These are phyloP conservation scores for Salix udensis DNA, from an alignment of 345 rosid genomes.

Conservation along the genomic window DNA sequence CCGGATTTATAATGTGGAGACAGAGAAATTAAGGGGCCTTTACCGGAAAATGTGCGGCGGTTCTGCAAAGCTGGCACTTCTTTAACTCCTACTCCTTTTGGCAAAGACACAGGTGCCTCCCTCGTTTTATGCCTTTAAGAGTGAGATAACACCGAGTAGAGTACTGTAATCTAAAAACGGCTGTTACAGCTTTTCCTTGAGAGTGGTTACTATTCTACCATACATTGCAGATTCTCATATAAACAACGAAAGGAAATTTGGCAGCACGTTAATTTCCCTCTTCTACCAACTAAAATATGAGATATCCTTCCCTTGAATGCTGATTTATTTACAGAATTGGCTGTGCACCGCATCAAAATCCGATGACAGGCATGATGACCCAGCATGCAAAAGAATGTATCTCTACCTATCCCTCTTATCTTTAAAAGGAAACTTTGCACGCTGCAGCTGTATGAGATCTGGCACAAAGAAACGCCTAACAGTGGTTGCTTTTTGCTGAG, in stretches of 20 bases:
- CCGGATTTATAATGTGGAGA: constrained; percentile 8
- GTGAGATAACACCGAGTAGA: constrained; percentile 8
- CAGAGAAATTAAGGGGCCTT: background rate
- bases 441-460: constrained; percentile 5
- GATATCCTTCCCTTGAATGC: background rate
- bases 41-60: constrained; percentile 27
- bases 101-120: constrained; percentile 6
- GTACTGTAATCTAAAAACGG: background rate
- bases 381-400: background rate
- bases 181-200: constrained; percentile 17
- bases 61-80: constrained; percentile 10
- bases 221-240: background rate
- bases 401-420: background rate
- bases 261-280: background rate
- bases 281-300: background rate
- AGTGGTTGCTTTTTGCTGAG: background rate
- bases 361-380: background rate
- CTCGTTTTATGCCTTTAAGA: constrained; percentile 15
- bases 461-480: constrained; percentile 6
- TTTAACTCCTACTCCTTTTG: constrained; percentile 16
- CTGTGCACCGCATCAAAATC: background rate
- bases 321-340: background rate
- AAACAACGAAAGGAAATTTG: background rate
- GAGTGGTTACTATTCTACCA: background rate
- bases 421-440: constrained; percentile 7